A percentile compares a stretch with the other conserved stretches of the same genome.
These are phyloP conservation scores for Fusarium euwallaceae DNA, from an alignment of 2,329 filamentous ascomycete species.

Conservation along the genomic window DNA sequence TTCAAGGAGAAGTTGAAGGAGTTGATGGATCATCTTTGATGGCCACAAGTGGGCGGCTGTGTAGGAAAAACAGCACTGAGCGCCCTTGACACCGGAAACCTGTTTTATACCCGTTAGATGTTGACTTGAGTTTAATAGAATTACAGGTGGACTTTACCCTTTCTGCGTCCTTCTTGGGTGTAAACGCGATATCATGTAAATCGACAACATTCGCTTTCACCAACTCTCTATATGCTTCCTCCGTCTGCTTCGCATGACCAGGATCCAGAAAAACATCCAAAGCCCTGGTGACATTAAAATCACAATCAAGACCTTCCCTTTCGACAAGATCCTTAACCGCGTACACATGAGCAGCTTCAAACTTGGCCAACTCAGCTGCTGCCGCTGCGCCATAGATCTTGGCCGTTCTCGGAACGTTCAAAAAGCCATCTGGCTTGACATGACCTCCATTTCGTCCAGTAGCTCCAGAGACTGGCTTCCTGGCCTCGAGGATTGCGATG, in stretches of 20 bases:
- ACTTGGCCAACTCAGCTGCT: conserved; percentile 40
- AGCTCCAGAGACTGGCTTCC: conserved; percentile 52
- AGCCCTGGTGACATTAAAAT: conserved; percentile 48
- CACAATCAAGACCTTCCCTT: conserved; percentile 39
- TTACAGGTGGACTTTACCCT: not conserved
- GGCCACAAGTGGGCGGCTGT: not conserved
- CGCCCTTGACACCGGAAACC: not conserved
- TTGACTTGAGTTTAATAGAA: not conserved
- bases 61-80: not conserved
- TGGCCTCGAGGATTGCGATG: conserved; percentile 52
- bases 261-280: conserved; percentile 54
- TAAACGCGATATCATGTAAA: conserved; percentile 18
- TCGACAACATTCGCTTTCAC: not conserved
- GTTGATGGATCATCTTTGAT: not conserved
- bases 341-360: conserved; percentile 37
- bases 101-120: conserved; percentile 2
- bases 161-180: conserved; percentile 13
- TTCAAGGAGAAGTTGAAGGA: not conserved
- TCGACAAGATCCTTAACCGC: conserved; percentile 53
- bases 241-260: conserved; percentile 28
- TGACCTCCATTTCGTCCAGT: conserved; percentile 53
- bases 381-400: conserved; percentile 32
- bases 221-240: conserved; percentile 15
- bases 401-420: conserved; percentile 33
- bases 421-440: conserved; percentile 38